Evolutionary conservation across 768 basidiomycete species (phyloP), one percentile per base, ranked within the genome.

Genomic region (Melanogaster broomeanus): DNA sequence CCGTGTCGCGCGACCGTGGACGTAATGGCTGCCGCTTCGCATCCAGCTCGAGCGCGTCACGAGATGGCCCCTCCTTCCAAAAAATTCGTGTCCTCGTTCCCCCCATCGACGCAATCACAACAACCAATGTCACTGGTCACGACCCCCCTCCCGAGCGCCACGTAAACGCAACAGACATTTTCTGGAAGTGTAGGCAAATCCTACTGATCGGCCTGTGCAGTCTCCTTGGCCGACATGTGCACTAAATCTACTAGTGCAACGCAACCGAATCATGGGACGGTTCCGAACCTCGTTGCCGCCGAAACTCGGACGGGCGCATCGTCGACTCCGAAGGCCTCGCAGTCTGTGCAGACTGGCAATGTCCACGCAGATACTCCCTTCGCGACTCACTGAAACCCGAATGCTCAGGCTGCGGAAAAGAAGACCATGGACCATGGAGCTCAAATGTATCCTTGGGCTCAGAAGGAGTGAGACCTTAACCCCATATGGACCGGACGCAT

Each of bases 381-480:
- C 66, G 71, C 61, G 42, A 57, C 22, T 5, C 27, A 5, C 22
- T 52, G 13, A 30, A 48, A 0, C 77, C 77, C 62, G 49, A 67
- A 15, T 79, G 76, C 62, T 75, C 75, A 0, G 75, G 77, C 2
- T 77, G 77, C 43, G 70, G 72, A 22, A 40, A 47, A 1, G 12
- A 48, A 22, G 24, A 37, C 10, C 51, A n/a, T n/a, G n/a, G n/a
- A n/a, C n/a, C n/a, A 53, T 5, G 46, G 51, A 21, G 39, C 51
- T 53, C 51, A 53, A 13, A 6, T 2, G 0, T 52, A 45, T 25
- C 30, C 51, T 52, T 37, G n/a, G 2, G 9, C 25, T 22, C 10
- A 48, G 51, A 52, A 52, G 13, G 19, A 4, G 2, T 48, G 19
- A 42, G 2, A 19, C 28, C 0, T 3, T 10, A 2, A 52, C 45